phyloP scores from a whole-genome alignment of 805 yeast genomes.

The Candida michaelii region DNA sequence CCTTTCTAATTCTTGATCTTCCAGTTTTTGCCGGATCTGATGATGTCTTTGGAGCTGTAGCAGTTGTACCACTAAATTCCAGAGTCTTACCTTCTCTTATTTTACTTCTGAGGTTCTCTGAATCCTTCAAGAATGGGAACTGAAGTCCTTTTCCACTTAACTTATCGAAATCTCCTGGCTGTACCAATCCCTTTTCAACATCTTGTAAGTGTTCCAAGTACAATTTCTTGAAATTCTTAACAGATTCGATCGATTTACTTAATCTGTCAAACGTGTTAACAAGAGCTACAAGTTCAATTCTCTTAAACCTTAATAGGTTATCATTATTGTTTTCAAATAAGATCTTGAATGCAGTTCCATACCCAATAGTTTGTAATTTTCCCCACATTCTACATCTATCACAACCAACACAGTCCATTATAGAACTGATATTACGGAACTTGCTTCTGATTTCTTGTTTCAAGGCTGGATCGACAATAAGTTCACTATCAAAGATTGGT shows the following conservation, averaged over 20 bases:
- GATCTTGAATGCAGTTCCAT: conserved; percentile 92
- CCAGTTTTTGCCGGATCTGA: too few species aligned
- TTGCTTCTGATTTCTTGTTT: conserved; percentile 85
- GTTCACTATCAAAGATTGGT: conserved; percentile 45
- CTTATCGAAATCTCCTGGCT: conserved; percentile 42
- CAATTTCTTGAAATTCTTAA: conserved; percentile 65
- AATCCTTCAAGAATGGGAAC: conserved; percentile 33
- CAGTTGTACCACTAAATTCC: too few species aligned
- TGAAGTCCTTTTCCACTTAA: conserved; percentile 30
- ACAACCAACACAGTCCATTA: conserved; percentile 99
- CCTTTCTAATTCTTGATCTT: conserved; percentile 19
- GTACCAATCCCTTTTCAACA: conserved; percentile 37
- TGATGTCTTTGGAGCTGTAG: too few species aligned
- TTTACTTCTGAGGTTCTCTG: conserved; percentile 11
- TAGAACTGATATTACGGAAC: conserved; percentile 83
- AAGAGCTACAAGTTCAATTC: conserved; percentile 86
- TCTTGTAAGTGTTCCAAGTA: conserved; percentile 45
- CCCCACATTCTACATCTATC: conserved; percentile 99
- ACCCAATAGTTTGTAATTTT: conserved; percentile 93
- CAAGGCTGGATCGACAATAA: conserved; percentile 50
- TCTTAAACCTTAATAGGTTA: conserved; percentile 55
- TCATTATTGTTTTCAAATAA: conserved; percentile 72
- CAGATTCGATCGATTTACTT: conserved; percentile 77
- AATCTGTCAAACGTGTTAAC: conserved; percentile 91
- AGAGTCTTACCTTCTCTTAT: conserved; percentile 6